phyloP scores from a whole-genome alignment of 202 grass and related monocot species.

The Bolboschoenoplectus hybrid region DNA sequence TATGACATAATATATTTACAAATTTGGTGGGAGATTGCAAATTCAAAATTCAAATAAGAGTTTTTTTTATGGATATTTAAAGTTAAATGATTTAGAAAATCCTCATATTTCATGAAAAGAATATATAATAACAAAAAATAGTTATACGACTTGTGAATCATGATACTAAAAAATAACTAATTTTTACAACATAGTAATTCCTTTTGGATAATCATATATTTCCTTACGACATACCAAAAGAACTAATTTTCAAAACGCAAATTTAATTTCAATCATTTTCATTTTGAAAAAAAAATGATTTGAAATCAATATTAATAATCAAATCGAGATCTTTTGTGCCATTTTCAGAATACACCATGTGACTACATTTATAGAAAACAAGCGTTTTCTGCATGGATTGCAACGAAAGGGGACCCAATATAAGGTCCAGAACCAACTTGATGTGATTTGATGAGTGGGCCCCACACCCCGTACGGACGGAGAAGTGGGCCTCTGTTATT shows the following conservation, averaged over 20 bases:
- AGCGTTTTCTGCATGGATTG: conserved; percentile 14
- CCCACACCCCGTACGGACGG: conserved; percentile 15
- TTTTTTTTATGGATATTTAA: too few relatives aligned
- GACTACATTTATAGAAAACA: conserved; percentile 24
- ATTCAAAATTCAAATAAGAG: too few relatives aligned
- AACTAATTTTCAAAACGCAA: background rate
- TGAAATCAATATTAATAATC: background rate
- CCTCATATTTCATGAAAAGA: too few relatives aligned
- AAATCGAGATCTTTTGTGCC: background rate
- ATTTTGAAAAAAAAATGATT: background rate
- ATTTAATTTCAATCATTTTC: background rate
- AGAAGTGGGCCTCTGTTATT: conserved; percentile 21
- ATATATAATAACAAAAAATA: too few relatives aligned
- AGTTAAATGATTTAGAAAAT: too few relatives aligned
- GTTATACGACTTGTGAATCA: too few relatives aligned
- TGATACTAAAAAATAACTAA: too few relatives aligned
- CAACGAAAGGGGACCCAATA: background rate
- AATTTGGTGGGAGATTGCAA: too few relatives aligned
- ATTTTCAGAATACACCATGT: conserved; percentile 6
- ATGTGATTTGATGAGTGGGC: conserved; percentile 30
- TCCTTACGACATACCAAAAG: background rate
- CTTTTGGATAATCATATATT: too few relatives aligned
- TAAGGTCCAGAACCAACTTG: conserved; percentile 23
- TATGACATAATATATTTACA: too few relatives aligned
- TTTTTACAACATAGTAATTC: too few relatives aligned